Percentiles rank a stretch among this genome's conserved stretches.
phyloP scores from a whole-genome alignment of 2,329 filamentous ascomycete genomes.

The Akanthomyces muscarius region DNA sequence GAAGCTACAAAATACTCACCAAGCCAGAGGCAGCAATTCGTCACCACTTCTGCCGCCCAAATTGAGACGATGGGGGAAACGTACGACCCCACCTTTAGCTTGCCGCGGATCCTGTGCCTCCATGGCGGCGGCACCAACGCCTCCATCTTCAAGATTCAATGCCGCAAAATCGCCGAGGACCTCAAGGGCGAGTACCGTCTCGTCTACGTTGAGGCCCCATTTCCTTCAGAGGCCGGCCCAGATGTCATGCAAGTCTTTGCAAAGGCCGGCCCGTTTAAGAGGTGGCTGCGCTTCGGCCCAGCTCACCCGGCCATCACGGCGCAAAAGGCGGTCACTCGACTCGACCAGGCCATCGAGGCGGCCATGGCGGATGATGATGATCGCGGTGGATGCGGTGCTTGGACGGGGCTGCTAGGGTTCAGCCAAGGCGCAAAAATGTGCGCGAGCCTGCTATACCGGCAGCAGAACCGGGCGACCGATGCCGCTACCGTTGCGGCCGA shows the following conservation, averaged over 20 bases:
- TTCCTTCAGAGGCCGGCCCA: slow-evolving; percentile 54
- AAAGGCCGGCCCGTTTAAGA: slow-evolving; percentile 57
- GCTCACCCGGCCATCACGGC: slow-evolving; percentile 49
- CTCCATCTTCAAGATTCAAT: slow-evolving; percentile 60
- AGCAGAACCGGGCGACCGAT: slow-evolving; percentile 47
- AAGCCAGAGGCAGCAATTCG: too few relatives aligned
- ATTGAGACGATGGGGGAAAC: background rate
- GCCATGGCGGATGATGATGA: slow-evolving; percentile 47
- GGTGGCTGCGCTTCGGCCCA: slow-evolving; percentile 55
- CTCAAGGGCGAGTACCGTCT: slow-evolving; percentile 59
- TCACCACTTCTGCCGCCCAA: too few relatives aligned
- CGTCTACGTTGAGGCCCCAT: slow-evolving; percentile 65
- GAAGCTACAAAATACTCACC: background rate
- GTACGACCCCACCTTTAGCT: slow-evolving; percentile 17
- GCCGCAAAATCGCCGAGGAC: slow-evolving; percentile 42
- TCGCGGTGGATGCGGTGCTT: slow-evolving; percentile 41
- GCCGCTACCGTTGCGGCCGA: background rate
- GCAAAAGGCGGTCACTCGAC: slow-evolving; percentile 31
- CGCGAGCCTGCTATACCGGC: slow-evolving; percentile 50
- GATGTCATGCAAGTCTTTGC: slow-evolving; percentile 60
- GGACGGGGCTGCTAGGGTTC: slow-evolving; percentile 57
- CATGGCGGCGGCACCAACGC: slow-evolving; percentile 69
- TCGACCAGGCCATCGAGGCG: slow-evolving; percentile 31
- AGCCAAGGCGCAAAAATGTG: slow-evolving; percentile 58
- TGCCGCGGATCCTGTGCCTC: slow-evolving; percentile 67